Base-by-base conservation (phyloP, 495 filamentous ascomycete genomes). In the Aspergillus funiculosus region DNA sequence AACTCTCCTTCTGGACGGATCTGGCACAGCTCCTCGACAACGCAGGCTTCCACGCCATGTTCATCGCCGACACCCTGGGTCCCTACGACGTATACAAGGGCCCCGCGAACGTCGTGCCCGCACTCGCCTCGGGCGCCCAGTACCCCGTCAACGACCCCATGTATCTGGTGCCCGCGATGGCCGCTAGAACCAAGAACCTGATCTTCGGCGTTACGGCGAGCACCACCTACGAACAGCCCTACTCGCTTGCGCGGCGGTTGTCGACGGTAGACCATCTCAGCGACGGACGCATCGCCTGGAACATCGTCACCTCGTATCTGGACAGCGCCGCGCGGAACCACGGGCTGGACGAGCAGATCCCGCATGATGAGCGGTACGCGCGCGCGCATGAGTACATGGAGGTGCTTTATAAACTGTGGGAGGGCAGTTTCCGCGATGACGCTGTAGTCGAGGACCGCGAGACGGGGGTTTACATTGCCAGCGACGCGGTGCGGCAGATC, bases 11-110 rank as follows among this genome's bases (percentile, higher is more conserved):
- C 53, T 75, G 72, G 71, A 62, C 64, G 13, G 34, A 54, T 4
- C 64, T 77, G 0, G 75, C 74, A 10, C 58, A 70, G 39, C 67
- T 72, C 20, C 66, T 72, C 25, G 72, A 75, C 41, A 52, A 54
- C 13, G 72, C 69, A 50, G 72, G 73, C 35, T 75, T 79, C 58
- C 73, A 75, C 30, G 73, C 69, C 34, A 76, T 79, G 52, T 79
- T 79, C 64, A 71, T 79, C 44, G 74, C 75, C 29, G 72, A 75
- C 42, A 69, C 69, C 15, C 54, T 67, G 7, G 69, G 69, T 11
- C 79, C 78, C 56, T 83, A 86, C 63, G 82, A 86, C 52, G 78
- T 83, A 20, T 86, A 85, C 65, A 72, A 69, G 10, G 74, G 73
- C 0, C 74, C 74, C 3, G 60, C 66, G 2, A 79, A 77, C 13